Conservation (phyloP, 2,329 filamentous ascomycete species). For the Rugonectria rugulosa region DNA sequence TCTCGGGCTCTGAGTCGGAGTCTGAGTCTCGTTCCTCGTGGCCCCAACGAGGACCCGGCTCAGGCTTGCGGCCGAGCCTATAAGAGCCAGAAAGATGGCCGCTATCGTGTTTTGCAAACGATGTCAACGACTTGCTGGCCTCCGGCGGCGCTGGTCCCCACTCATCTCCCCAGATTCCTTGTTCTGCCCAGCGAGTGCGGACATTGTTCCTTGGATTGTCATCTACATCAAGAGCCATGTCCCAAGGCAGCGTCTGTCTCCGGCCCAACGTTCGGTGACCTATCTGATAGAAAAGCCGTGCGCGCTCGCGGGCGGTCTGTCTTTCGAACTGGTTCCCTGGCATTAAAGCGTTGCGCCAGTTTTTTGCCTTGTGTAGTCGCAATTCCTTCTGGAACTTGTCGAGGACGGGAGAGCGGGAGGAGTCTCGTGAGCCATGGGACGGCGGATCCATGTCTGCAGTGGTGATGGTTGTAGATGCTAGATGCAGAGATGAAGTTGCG, state of each 20-base stretch:
- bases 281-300: conserved; percentile 4
- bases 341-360: no score
- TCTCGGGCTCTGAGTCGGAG: neutral
- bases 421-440: no score
- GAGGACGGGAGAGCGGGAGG: no score
- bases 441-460: no score
- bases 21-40: conserved; percentile 1
- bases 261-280: conserved; percentile 1
- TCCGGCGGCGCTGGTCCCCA: conserved; percentile 13
- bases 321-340: neutral
- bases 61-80: neutral
- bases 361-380: no score
- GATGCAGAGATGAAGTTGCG: no score
- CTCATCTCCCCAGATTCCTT: conserved; percentile 20
- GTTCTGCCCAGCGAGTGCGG: conserved; percentile 18
- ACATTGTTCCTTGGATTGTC: conserved; percentile 21
- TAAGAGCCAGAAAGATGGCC: neutral
- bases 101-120: no score
- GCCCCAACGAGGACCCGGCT: conserved; percentile 1
- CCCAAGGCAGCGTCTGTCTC: conserved; percentile 20
- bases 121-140: no score
- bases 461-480: no score
- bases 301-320: neutral
- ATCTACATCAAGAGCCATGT: neutral
- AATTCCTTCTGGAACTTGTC: no score